Evolutionary conservation across 768 basidiomycete species (phyloP).

Genomic region (Leccinum obscurum): DNA sequence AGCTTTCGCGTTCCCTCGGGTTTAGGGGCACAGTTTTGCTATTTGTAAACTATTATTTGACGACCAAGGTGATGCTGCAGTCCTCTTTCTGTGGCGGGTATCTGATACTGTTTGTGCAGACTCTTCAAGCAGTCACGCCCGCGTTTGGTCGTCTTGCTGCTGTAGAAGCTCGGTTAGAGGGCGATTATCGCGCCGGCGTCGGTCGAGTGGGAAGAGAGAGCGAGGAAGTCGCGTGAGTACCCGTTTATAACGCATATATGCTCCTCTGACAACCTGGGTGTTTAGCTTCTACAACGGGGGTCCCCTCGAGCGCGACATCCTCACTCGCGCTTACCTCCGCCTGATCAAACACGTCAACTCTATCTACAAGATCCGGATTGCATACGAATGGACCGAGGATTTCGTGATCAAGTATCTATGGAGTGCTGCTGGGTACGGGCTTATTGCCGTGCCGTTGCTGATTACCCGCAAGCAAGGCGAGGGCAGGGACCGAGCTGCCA

Average conservation of each 20-base stretch:
- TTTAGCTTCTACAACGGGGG: slow-evolving; percentile 91
- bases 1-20: slow-evolving; percentile 85
- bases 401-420: slow-evolving; percentile 96
- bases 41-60: slow-evolving; percentile 84
- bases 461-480: slow-evolving; percentile 50
- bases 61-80: slow-evolving; percentile 45
- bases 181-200: slow-evolving; percentile 89
- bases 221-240: slow-evolving; percentile 86
- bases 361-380: slow-evolving; percentile 92
- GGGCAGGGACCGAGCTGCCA: slow-evolving; percentile 8
- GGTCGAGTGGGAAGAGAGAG: slow-evolving; percentile 83
- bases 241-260: not conserved
- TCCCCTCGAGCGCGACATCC: slow-evolving; percentile 74
- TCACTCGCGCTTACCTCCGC: slow-evolving; percentile 72
- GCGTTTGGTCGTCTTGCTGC: slow-evolving; percentile 91
- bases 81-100: not conserved
- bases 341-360: slow-evolving; percentile 89
- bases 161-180: slow-evolving; percentile 83
- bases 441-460: slow-evolving; percentile 89
- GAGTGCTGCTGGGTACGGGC: slow-evolving; percentile 77
- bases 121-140: slow-evolving; percentile 83
- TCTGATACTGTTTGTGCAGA: slow-evolving; percentile 20
- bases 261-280: not conserved
- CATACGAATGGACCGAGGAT: slow-evolving; percentile 95
- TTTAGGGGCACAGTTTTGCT: slow-evolving; percentile 79